Base-by-base conservation (phyloP, 768 basidiomycete species). In the Boletus subcaerulescens region DNA sequence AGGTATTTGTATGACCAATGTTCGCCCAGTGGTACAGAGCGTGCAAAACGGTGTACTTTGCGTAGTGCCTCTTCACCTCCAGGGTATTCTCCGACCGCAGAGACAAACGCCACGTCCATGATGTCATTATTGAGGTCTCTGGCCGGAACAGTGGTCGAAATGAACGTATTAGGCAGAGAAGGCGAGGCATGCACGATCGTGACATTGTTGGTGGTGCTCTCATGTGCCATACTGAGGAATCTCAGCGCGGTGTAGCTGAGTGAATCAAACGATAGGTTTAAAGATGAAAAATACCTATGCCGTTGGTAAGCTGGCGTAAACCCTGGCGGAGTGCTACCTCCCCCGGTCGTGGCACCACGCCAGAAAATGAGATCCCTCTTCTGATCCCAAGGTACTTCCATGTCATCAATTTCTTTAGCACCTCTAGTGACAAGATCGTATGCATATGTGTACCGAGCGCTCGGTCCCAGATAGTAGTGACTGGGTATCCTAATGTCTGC, bases 1-100 rank as follows among this genome's bases (percentile, higher is more conserved):
- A 96, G 77, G 65, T 95, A 93, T 74, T 97, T 96, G 76, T 94
- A 92, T 55, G 85, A 77, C 95, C 95, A 98, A 64, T 93, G 88
- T 52, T 85, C 80, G 7, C 91, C 91, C 1, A 98, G 75, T 3
- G 88, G 86, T 1, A 91, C 92, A 1, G 89, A 77, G 48, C 89
- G 83, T 12, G 80, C 82, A 60, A 91, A 87, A 32, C 89, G 80
- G 67, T 91, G 85, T 35, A 80, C 75, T 55, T 75, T 70, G 59
- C 81, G 74, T 62, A 97, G 73, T 17, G 82, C 83, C 8, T 80
- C 69, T 61, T 87, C 73, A 15, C 93, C 92, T 4, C 87, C 87
- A 4, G 90, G 90, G 69, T 91, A 95, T 47, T 78, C 78, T 13
- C 86, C 86, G 9, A 91, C 83, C 1, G 84, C 77, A 60, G 86